Evolutionary conservation across 2,329 filamentous ascomycete genomes (phyloP).

Genomic region (Apiospora aurea): DNA sequence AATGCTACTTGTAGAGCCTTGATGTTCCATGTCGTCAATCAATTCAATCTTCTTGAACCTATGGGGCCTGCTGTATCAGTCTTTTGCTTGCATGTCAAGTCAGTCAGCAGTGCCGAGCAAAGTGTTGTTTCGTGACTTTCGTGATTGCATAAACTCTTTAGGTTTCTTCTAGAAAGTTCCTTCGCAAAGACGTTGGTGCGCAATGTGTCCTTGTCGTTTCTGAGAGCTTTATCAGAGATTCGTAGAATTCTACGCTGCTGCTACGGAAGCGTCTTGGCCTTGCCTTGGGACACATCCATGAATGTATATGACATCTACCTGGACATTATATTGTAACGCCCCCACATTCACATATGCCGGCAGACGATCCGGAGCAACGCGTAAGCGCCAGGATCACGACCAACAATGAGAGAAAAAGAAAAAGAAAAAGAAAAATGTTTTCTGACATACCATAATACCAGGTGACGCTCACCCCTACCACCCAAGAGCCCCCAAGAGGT

Average conservation of each 20-base stretch:
- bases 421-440: not conserved
- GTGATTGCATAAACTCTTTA: not conserved
- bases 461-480: not conserved
- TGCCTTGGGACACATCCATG: not conserved
- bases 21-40: not conserved
- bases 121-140: not conserved
- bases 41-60: not conserved
- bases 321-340: not conserved
- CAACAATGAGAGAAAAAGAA: too few relatives aligned
- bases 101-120: not conserved
- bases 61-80: not conserved
- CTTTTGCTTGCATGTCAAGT: not conserved
- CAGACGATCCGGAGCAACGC: not conserved
- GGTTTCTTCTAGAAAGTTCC: not conserved
- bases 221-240: not conserved
- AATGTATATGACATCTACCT: not conserved
- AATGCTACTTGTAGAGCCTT: too few relatives aligned
- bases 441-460: not conserved
- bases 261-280: not conserved
- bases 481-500: slow-evolving; percentile 2
- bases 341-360: not conserved
- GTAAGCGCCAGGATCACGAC: not conserved
- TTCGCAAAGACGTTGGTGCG: not conserved
- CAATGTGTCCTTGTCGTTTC: not conserved
- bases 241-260: not conserved